phyloP scores from a whole-genome alignment of 805 yeast genomes.

The Wickerhamiella allomyrinae region DNA sequence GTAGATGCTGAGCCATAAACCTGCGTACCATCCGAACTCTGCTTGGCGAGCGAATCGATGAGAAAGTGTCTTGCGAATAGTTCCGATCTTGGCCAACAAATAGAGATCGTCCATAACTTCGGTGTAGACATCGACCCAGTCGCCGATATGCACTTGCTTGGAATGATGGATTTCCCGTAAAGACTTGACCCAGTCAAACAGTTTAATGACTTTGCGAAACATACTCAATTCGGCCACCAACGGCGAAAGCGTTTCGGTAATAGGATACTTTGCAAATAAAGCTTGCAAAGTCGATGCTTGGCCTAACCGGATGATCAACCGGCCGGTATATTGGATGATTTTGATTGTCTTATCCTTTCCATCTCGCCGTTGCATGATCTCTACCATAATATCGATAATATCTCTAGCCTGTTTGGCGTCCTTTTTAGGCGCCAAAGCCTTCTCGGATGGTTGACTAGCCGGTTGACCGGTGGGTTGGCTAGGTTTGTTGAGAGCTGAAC shows the following conservation, averaged over 20 bases:
- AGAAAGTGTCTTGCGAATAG: conserved; percentile 11
- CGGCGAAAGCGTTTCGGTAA: conserved; percentile 11
- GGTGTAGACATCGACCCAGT: conserved; percentile 17
- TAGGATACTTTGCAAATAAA: background rate
- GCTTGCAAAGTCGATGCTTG: conserved; percentile 3
- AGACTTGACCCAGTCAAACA: conserved; percentile 19
- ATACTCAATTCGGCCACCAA: conserved; percentile 18
- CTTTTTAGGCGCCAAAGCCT: too few relatives aligned
- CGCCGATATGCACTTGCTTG: background rate
- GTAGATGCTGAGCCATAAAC: conserved; percentile 15
- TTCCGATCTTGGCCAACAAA: conserved; percentile 19
- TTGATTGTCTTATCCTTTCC: conserved; percentile 22
- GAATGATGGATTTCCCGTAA: conserved; percentile 7
- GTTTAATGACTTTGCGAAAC: conserved; percentile 21
- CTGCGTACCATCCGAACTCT: conserved; percentile 18
- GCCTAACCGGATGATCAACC: conserved; percentile 14
- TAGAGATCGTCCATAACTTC: conserved; percentile 21
- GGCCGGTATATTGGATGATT: conserved; percentile 20
- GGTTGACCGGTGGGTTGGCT: too few relatives aligned
- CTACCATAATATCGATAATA: conserved; percentile 7
- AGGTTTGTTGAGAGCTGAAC: too few relatives aligned
- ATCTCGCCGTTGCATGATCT: conserved; percentile 15
- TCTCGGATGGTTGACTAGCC: too few relatives aligned
- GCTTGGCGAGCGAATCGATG: conserved; percentile 16
- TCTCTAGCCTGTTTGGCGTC: background rate